These are phyloP conservation scores for Schrenkiella parvula DNA, from an alignment of 345 rosid genomes.

Conservation along the genomic window DNA sequence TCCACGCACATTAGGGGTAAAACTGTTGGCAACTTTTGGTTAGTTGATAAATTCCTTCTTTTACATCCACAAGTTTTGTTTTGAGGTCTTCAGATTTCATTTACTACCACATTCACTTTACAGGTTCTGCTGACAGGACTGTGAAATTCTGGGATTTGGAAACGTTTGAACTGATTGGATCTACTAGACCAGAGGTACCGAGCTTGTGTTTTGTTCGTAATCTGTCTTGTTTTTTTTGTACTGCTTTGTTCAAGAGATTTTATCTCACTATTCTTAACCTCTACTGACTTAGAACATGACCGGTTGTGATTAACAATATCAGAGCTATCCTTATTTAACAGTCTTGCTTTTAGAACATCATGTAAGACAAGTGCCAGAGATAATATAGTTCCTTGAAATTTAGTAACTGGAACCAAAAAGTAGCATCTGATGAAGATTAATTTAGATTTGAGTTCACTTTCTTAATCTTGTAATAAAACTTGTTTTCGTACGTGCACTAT, in stretches of 20 bases:
- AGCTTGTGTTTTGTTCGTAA: background rate
- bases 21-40: background rate
- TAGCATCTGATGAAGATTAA: background rate
- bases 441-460: background rate
- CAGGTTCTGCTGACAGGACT: conserved; percentile 96
- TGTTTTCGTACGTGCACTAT: too few relatives aligned
- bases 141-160: conserved; percentile 99
- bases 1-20: background rate
- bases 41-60: background rate
- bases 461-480: background rate
- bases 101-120: conserved; percentile 16
- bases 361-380: background rate
- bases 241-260: background rate
- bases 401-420: background rate
- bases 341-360: background rate
- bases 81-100: conserved; percentile 9
- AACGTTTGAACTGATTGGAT: conserved; percentile 93
- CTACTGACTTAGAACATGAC: background rate
- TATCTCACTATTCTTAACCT: background rate
- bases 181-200: conserved; percentile 88
- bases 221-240: background rate
- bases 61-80: background rate
- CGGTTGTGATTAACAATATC: background rate
- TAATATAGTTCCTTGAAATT: background rate
- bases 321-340: background rate